A percentile compares a stretch with the other conserved stretches of the same genome.
phyloP scores from a whole-genome alignment of 208 protist species.

The Herpetomonas tarakana region DNA sequence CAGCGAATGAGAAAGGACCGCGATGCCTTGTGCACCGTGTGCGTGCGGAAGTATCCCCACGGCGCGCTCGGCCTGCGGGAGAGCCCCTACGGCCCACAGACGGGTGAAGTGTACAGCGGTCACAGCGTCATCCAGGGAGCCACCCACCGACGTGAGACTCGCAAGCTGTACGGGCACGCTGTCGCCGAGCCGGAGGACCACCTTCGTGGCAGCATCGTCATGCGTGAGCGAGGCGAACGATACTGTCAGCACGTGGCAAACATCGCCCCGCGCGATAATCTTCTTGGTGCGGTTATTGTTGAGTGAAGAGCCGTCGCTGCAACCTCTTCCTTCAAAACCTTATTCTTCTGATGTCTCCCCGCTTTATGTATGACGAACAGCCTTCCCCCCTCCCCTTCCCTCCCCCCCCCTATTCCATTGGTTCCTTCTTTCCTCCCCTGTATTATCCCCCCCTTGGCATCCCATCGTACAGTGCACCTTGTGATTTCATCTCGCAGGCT shows the following conservation, averaged over 20 bases:
- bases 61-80: constrained; percentile 31
- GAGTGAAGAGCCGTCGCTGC: not conserved
- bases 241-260: not conserved
- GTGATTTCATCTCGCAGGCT: too few species aligned
- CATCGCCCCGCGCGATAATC: constrained; percentile 2
- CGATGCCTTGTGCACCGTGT: constrained; percentile 14
- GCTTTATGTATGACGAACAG: too few species aligned
- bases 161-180: constrained; percentile 6
- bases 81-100: constrained; percentile 25
- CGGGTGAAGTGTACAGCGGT: constrained; percentile 20
- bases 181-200: constrained; percentile 8
- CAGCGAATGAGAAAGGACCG: not conserved
- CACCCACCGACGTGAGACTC: not conserved
- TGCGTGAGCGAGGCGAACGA: constrained; percentile 1
- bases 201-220: constrained; percentile 10
- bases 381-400: too few species aligned
- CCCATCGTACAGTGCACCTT: too few species aligned
- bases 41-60: constrained; percentile 20
- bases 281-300: not conserved
- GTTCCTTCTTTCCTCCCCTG: too few species aligned
- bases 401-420: too few species aligned
- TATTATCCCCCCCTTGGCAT: too few species aligned
- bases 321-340: not conserved
- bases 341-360: too few species aligned
- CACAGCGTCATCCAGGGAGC: not conserved